Evolutionary conservation across 257 asterid species (phyloP), one percentile per base, ranked within the genome.

Genomic region (Solanum bulbocastanum): DNA sequence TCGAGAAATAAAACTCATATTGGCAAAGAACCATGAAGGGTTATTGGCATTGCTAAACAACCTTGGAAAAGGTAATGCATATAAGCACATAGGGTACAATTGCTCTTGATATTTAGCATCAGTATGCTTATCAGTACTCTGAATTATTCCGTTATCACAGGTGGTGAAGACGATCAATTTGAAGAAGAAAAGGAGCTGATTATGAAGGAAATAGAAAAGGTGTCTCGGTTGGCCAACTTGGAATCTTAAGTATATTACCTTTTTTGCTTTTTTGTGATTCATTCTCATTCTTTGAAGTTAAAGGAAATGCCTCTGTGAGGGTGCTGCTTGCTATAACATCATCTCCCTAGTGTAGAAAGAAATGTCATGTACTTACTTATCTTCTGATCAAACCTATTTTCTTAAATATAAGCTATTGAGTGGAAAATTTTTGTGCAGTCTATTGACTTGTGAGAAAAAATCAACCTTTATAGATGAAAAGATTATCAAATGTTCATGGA

Each of bases 121-220:
- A 30, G 42, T 49, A 18, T 82, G 27, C 30, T 39, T 13, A 40
- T 40, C 83, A 40, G 60, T 76, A n/a, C 60, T 49, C 69, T 49
- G 44, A 82, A 82, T 49, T 85, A 39, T 87, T 65, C 39, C 56
- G 46, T 76, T 44, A 83, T 91, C 25, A 89, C 95, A 96, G 99
- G 98, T 58, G 95, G 93, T 65, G 99, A 95, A 89, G 99, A 96
- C 62, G 98, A 95, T 87, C 98, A 96, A 82, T 95, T 96, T 90
- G 98, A 96, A 90, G 98, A 96, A 94, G 99, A 96, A 86, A 96
- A 93, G 87, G 98, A 95, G 89, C 93, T 94, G 68, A 91, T 96
- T 83, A 93, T 95, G 90, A 95, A 96, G 87, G 99, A 96, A 93
- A 96, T 96, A 74, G 95, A 94, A 89, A 95, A 94, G 92, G 90